These are phyloP conservation scores for Komagataella mondaviorum DNA, from an alignment of 805 yeast genomes.

Conservation along the genomic window DNA sequence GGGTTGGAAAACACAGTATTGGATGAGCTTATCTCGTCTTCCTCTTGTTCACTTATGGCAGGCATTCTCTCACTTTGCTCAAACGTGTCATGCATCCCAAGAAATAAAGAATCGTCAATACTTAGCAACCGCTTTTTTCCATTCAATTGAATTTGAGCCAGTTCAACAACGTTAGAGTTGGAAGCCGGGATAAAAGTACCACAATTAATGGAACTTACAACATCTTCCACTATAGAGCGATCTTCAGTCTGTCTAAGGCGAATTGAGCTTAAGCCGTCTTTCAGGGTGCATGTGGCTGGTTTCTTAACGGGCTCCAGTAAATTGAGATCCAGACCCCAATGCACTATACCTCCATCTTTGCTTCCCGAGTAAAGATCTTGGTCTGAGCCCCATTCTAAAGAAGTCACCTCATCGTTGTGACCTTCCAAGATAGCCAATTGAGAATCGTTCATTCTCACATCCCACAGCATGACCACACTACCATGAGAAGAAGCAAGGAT, in stretches of 20 bases:
- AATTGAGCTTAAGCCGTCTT: conserved; percentile 31
- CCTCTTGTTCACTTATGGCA: not conserved
- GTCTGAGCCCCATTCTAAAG: conserved; percentile 44
- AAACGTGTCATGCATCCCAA: conserved; percentile 33
- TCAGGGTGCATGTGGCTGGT: conserved; percentile 23
- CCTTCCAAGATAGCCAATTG: conserved; percentile 35
- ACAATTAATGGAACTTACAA: conserved; percentile 32
- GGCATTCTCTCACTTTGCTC: not conserved
- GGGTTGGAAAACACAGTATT: not conserved
- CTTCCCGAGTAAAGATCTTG: conserved; percentile 45
- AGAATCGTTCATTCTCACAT: conserved; percentile 45
- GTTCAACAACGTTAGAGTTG: conserved; percentile 30
- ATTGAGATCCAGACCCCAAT: conserved; percentile 32
- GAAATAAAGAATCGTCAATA: conserved; percentile 38
- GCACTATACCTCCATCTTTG: conserved; percentile 51
- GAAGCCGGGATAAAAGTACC: conserved; percentile 55
- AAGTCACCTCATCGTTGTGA: conserved; percentile 39
- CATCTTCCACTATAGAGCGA: conserved; percentile 13
- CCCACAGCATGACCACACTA: conserved; percentile 58
- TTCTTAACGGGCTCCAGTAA: conserved; percentile 12
- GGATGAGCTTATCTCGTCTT: not conserved
- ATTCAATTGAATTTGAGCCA: conserved; percentile 24
- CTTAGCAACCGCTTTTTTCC: conserved; percentile 25
- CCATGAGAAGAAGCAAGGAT: conserved; percentile 52
- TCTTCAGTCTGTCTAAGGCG: conserved; percentile 20